Conservation (phyloP, 148 eudicot genomes). For the Gaultheria prostrata region DNA sequence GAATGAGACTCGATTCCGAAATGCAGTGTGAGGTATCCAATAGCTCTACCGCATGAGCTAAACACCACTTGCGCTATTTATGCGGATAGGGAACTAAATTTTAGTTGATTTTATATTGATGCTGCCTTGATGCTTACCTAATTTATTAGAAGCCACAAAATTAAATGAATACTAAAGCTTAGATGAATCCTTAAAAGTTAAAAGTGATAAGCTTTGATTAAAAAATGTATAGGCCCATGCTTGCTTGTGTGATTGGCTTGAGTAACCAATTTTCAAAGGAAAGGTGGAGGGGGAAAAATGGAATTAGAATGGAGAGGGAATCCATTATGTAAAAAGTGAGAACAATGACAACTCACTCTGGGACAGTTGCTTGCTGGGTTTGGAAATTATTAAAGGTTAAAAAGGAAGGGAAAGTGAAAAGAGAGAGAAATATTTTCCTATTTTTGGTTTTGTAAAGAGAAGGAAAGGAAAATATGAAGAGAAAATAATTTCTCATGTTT, state of each 20-base stretch:
- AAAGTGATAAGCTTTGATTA: background rate
- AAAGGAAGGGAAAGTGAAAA: background rate
- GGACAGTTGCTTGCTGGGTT: too few relatives aligned
- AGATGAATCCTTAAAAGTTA: background rate
- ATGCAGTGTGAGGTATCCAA: too few relatives aligned
- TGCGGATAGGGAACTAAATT: background rate
- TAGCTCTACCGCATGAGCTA: too few relatives aligned
- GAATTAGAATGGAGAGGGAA: background rate
- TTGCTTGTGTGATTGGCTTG: background rate
- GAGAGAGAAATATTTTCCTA: background rate
- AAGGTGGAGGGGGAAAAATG: background rate
- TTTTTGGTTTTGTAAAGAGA: background rate
- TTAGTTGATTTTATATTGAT: background rate
- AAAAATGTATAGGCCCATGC: slow-evolving; percentile 7
- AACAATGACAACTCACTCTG: background rate
- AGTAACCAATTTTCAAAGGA: background rate
- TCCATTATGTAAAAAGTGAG: background rate
- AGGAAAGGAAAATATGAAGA: background rate
- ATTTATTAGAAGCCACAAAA: background rate
- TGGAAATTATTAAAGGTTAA: background rate
- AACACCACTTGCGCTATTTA: too few relatives aligned
- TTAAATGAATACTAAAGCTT: background rate
- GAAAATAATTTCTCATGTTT: background rate
- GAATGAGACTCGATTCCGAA: too few relatives aligned
- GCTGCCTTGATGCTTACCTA: background rate